Percentiles rank a stretch among this genome's conserved stretches.
Conservation (phyloP, 768 basidiomycete genomes). For the Chalciporus piperatus region DNA sequence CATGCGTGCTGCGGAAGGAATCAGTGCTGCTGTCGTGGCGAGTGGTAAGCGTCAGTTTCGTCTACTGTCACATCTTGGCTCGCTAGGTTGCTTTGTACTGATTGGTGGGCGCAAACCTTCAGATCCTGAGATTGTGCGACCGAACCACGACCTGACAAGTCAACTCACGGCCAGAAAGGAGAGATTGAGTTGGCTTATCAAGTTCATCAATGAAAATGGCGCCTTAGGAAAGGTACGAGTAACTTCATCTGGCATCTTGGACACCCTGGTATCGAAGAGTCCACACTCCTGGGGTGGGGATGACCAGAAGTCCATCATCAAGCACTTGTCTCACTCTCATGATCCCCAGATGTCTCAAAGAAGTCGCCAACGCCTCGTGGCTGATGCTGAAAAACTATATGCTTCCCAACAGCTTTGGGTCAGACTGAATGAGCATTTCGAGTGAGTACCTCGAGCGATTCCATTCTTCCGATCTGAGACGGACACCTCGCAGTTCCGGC, state of each 20-base stretch:
- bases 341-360: slow-evolving; percentile 70
- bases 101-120: neutral
- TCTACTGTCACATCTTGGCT: neutral
- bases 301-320: neutral
- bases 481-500: slow-evolving; percentile 40
- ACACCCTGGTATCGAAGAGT: neutral
- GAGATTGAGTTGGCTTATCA: slow-evolving; percentile 79
- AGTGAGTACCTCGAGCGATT: slow-evolving; percentile 38
- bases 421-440: slow-evolving; percentile 64
- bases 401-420: slow-evolving; percentile 81
- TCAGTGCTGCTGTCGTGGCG: slow-evolving; percentile 65
- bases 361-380: slow-evolving; percentile 69
- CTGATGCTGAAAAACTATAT: slow-evolving; percentile 84
- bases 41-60: slow-evolving; percentile 50
- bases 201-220: slow-evolving; percentile 85
- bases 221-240: slow-evolving; percentile 65
- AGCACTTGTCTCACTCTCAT: slow-evolving; percentile 1
- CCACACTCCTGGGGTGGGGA: neutral
- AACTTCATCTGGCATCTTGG: neutral
- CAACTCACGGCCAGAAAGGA: slow-evolving; percentile 76
- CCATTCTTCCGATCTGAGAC: neutral
- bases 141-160: slow-evolving; percentile 76
- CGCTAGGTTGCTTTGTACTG: neutral
- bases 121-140: slow-evolving; percentile 67
- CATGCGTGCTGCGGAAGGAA: slow-evolving; percentile 76